phyloP scores from a whole-genome alignment of 441 rosid genomes.

The Dalechampia spathulata region DNA sequence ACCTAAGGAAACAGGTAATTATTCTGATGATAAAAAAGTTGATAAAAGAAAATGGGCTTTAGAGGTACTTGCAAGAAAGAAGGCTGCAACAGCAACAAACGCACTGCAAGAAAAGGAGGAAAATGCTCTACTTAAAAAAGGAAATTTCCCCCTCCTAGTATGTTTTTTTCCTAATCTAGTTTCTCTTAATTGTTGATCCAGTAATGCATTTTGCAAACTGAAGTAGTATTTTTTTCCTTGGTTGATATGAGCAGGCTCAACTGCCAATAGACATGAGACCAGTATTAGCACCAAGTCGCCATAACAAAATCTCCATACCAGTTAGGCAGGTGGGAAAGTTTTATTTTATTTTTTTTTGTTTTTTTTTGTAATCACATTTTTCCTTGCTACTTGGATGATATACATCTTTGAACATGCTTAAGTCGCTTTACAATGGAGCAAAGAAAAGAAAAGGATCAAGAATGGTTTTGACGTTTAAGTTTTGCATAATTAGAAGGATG shows the following conservation, averaged over 20 bases:
- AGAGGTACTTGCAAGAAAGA: slow-evolving; percentile 94
- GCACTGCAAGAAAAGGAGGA: slow-evolving; percentile 52
- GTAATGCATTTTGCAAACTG: slow-evolving; percentile 12
- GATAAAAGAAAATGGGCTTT: slow-evolving; percentile 97
- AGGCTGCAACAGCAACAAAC: slow-evolving; percentile 45
- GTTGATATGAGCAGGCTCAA: slow-evolving; percentile 62
- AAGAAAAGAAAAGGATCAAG: not conserved
- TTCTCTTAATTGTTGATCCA: slow-evolving; percentile 2
- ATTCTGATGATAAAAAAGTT: slow-evolving; percentile 50
- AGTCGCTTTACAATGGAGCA: slow-evolving; percentile 3
- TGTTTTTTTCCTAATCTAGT: slow-evolving; percentile 15
- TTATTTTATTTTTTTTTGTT: too few species aligned
- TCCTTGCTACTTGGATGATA: not conserved
- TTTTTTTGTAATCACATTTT: slow-evolving; percentile 1
- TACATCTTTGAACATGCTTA: not conserved
- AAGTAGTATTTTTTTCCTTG: slow-evolving; percentile 4
- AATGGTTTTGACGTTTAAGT: not conserved
- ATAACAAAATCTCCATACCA: slow-evolving; percentile 74
- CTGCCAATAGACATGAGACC: slow-evolving; percentile 90
- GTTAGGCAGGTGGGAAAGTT: slow-evolving; percentile 72
- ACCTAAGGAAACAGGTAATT: slow-evolving; percentile 33
- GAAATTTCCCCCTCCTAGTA: slow-evolving; percentile 67
- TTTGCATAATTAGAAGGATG: not conserved
- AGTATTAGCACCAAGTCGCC: slow-evolving; percentile 56
- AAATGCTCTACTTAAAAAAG: slow-evolving; percentile 52